These are phyloP conservation scores for Noccaea bulbosa DNA, from an alignment of 345 rosid species.

Conservation along the genomic window DNA sequence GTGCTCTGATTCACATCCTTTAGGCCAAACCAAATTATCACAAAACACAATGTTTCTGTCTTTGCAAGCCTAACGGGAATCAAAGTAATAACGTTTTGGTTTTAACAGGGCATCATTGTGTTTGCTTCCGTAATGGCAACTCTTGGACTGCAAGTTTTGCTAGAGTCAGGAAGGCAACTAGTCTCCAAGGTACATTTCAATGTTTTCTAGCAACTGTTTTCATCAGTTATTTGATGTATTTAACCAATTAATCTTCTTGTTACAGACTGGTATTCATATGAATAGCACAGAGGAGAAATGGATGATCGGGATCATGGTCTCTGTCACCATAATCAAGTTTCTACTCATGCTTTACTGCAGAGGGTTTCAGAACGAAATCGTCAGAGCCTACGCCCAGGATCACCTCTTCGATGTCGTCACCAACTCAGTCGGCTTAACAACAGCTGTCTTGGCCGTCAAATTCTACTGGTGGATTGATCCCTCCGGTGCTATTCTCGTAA, in stretches of 20 bases:
- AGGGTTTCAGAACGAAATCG: conserved; percentile 56
- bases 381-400: conserved; percentile 61
- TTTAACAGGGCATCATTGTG: conserved; percentile 61
- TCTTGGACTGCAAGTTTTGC: conserved; percentile 61
- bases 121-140: conserved; percentile 75
- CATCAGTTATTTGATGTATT: background rate
- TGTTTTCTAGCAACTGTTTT: background rate
- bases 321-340: conserved; percentile 54
- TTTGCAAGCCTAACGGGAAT: background rate
- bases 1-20: background rate
- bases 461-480: conserved; percentile 70
- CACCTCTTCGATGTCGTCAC: conserved; percentile 65
- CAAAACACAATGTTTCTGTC: background rate
- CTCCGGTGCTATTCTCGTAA: conserved; percentile 58
- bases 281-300: conserved; percentile 50
- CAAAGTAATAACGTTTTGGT: background rate
- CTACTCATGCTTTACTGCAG: conserved; percentile 60
- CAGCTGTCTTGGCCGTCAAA: conserved; percentile 55
- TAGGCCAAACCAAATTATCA: conserved; percentile 1
- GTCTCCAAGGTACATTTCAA: conserved; percentile 44
- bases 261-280: conserved; percentile 51
- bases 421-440: conserved; percentile 59
- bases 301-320: conserved; percentile 65
- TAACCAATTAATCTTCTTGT: background rate
- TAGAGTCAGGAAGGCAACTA: conserved; percentile 61